Evolutionary conservation across 2,329 filamentous ascomycete genomes (phyloP).

Genomic region (Dactylonectria estremocensis): DNA sequence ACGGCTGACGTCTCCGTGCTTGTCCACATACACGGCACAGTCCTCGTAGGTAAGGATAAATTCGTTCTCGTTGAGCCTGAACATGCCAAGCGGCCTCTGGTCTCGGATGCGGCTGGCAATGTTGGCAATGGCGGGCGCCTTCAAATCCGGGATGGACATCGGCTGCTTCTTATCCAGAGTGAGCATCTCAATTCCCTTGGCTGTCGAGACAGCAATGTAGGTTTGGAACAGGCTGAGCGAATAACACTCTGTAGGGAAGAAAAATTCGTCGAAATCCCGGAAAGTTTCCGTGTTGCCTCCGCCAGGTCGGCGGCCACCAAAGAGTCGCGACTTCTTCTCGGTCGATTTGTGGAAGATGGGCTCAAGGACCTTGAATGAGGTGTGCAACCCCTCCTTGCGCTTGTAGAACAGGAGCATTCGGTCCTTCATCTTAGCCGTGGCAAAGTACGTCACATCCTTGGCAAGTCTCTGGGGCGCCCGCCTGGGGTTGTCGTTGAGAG

Average conservation of each 20-base stretch:
- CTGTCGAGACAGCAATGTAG: conserved; percentile 91
- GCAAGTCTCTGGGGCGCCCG: conserved; percentile 93
- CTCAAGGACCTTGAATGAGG: conserved; percentile 96
- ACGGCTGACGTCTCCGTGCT: conserved; percentile 94
- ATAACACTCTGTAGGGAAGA: conserved; percentile 95
- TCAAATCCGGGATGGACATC: conserved; percentile 92
- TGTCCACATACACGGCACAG: conserved; percentile 97
- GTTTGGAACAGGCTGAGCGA: conserved; percentile 97
- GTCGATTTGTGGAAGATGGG: conserved; percentile 94
- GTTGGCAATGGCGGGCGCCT: conserved; percentile 82
- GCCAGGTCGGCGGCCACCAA: conserved; percentile 70
- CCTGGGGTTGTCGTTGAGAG: conserved; percentile 79
- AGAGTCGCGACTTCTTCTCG: conserved; percentile 82
- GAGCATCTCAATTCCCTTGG: conserved; percentile 94
- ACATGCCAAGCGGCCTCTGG: conserved; percentile 94
- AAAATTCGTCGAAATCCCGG: conserved; percentile 98
- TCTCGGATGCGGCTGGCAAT: conserved; percentile 88
- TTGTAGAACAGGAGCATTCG: conserved; percentile 96
- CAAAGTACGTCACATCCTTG: conserved; percentile 97
- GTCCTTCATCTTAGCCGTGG: conserved; percentile 97
- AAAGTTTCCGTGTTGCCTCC: conserved; percentile 92
- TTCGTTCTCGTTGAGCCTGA: conserved; percentile 91
- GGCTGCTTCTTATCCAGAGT: conserved; percentile 98
- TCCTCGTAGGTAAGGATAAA: conserved; percentile 96
- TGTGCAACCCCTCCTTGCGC: conserved; percentile 91